A percentile compares a stretch with the other conserved stretches of the same genome.
Evolutionary conservation across 805 yeast genomes (phyloP).

Genomic region (Metschnikowia noctiluminum): DNA sequence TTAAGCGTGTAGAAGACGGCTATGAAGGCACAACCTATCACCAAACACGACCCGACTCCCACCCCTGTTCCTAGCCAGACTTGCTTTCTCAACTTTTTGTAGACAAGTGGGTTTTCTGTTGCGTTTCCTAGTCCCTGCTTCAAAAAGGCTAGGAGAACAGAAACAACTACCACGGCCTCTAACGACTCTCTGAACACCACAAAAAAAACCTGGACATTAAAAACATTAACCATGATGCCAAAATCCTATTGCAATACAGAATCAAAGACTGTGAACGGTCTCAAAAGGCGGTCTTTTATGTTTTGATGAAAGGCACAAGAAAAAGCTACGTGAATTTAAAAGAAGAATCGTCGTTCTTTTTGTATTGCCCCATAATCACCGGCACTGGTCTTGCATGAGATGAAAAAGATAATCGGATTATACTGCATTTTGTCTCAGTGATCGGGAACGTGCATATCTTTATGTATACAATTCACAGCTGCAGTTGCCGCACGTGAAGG

Average conservation of each 20-base stretch:
- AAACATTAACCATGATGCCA: conserved; percentile 48
- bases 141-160: conserved; percentile 86
- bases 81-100: conserved; percentile 65
- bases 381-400: not conserved
- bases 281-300: not conserved
- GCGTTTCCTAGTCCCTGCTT: conserved; percentile 77
- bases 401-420: not conserved
- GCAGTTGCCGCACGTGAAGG: too few relatives aligned
- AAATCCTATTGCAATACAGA: not conserved
- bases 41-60: conserved; percentile 77
- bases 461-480: too few relatives aligned
- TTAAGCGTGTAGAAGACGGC: conserved; percentile 85
- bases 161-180: conserved; percentile 88
- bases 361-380: not conserved
- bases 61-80: conserved; percentile 79
- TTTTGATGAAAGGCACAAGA: not conserved
- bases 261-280: not conserved
- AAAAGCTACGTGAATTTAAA: not conserved
- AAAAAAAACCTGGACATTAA: conserved; percentile 76
- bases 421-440: not conserved
- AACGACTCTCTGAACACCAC: conserved; percentile 90
- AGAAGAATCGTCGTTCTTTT: not conserved
- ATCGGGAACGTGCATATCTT: not conserved
- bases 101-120: conserved; percentile 44
- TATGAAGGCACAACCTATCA: conserved; percentile 88